phyloP scores from a whole-genome alignment of 2,329 filamentous ascomycete species.

The Ophiosphaerella herpotricha region DNA sequence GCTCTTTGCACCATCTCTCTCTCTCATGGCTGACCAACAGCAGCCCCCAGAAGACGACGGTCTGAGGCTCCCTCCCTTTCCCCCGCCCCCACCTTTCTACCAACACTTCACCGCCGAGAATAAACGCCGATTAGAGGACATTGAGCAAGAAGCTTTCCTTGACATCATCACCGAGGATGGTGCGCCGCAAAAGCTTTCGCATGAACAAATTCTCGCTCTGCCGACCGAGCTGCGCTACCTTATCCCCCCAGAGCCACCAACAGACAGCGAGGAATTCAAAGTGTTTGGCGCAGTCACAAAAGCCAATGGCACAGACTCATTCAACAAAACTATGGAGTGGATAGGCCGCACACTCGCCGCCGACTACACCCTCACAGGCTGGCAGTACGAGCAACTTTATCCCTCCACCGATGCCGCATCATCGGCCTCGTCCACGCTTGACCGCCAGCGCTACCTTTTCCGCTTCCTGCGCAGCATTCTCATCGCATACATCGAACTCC shows the following conservation, averaged over 20 bases:
- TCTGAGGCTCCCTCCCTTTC: conserved; percentile 60
- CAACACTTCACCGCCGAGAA: conserved; percentile 82
- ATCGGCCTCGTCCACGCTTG: conserved; percentile 57
- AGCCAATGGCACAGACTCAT: conserved; percentile 28
- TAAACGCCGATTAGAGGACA: conserved; percentile 61
- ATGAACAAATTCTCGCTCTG: conserved; percentile 52
- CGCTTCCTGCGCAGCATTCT: conserved; percentile 82
- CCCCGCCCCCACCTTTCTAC: conserved; percentile 88
- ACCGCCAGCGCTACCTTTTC: conserved; percentile 67
- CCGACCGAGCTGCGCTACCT: conserved; percentile 76
- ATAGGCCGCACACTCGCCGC: conserved; percentile 31
- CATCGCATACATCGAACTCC: conserved; percentile 85
- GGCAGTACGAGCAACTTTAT: conserved; percentile 73
- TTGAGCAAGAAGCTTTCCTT: conserved; percentile 47
- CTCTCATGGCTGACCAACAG: conserved; percentile 23
- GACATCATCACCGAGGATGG: conserved; percentile 13
- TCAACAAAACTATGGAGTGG: conserved; percentile 30
- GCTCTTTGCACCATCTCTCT: too few relatives aligned
- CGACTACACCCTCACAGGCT: conserved; percentile 66
- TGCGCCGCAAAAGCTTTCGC: conserved; percentile 17
- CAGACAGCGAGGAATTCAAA: conserved; percentile 67
- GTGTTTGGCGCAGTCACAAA: conserved; percentile 71
- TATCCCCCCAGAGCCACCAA: conserved; percentile 78
- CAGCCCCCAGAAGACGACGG: conserved; percentile 24
- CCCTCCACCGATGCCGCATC: conserved; percentile 51